phyloP scores from a whole-genome alignment of 495 filamentous ascomycete genomes.

The Trichoderma asperelloides region DNA sequence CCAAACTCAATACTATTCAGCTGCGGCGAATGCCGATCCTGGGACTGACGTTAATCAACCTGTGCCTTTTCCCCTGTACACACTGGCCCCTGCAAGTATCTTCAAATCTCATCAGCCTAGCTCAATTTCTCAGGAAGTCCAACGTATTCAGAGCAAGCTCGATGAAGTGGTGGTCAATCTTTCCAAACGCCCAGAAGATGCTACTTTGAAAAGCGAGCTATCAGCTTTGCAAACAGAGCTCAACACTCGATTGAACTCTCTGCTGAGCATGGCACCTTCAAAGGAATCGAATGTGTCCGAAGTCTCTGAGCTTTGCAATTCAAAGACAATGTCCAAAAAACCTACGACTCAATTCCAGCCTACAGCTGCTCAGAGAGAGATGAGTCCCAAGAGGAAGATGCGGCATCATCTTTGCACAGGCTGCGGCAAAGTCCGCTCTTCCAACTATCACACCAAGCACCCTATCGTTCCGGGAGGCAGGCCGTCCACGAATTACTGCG shows the following conservation, averaged over 20 bases:
- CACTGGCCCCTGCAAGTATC: neutral
- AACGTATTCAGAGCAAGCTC: neutral
- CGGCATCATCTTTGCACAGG: conserved; percentile 2
- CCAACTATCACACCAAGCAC: conserved; percentile 9
- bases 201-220: neutral
- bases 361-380: neutral
- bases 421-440: conserved; percentile 10
- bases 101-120: neutral
- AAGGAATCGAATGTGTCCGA: neutral
- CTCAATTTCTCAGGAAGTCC: neutral
- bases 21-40: neutral
- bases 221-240: neutral
- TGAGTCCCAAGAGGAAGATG: neutral
- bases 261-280: neutral
- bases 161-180: neutral
- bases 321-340: neutral
- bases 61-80: neutral
- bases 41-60: neutral
- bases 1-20: neutral
- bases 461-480: neutral
- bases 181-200: neutral
- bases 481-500: conserved; percentile 4
- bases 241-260: neutral
- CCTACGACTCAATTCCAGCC: neutral
- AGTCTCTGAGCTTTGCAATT: neutral